Evolutionary conservation across 2,329 filamentous ascomycete species (phyloP).

Genomic region (Niveomyces coronatus): DNA sequence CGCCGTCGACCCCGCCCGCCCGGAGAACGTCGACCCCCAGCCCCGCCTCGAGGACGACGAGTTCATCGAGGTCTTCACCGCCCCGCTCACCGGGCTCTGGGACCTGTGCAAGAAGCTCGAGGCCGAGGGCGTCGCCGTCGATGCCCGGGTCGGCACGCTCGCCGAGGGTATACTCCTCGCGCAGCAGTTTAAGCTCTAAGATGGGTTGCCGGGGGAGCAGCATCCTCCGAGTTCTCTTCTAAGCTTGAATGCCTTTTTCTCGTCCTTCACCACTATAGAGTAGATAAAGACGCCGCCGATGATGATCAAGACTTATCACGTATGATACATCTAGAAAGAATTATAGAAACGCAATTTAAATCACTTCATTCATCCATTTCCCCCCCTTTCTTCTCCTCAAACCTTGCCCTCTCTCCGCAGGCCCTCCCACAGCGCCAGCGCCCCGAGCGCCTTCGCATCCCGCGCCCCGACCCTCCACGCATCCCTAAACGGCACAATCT

Average conservation of each 20-base stretch:
- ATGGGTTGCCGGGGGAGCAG: background rate
- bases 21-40: slow-evolving; percentile 58
- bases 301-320: too few relatives aligned
- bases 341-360: too few relatives aligned
- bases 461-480: slow-evolving; percentile 47
- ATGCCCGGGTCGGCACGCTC: slow-evolving; percentile 66
- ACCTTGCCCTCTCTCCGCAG: slow-evolving; percentile 37
- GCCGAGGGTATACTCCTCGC: slow-evolving; percentile 71
- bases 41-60: slow-evolving; percentile 68
- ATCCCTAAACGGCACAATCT: slow-evolving; percentile 44
- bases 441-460: slow-evolving; percentile 50
- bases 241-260: too few relatives aligned
- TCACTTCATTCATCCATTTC: too few relatives aligned
- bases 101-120: slow-evolving; percentile 57
- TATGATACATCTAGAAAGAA: too few relatives aligned
- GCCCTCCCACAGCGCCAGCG: slow-evolving; percentile 48
- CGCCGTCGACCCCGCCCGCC: slow-evolving; percentile 55
- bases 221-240: too few relatives aligned
- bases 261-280: too few relatives aligned
- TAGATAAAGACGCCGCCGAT: too few relatives aligned
- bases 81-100: slow-evolving; percentile 55
- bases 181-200: slow-evolving; percentile 39
- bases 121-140: slow-evolving; percentile 63
- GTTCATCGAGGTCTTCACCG: slow-evolving; percentile 70
- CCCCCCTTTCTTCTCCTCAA: too few relatives aligned